These are phyloP conservation scores for Clarireedia monteithiana DNA, from an alignment of 2,329 filamentous ascomycete genomes.

Conservation along the genomic window DNA sequence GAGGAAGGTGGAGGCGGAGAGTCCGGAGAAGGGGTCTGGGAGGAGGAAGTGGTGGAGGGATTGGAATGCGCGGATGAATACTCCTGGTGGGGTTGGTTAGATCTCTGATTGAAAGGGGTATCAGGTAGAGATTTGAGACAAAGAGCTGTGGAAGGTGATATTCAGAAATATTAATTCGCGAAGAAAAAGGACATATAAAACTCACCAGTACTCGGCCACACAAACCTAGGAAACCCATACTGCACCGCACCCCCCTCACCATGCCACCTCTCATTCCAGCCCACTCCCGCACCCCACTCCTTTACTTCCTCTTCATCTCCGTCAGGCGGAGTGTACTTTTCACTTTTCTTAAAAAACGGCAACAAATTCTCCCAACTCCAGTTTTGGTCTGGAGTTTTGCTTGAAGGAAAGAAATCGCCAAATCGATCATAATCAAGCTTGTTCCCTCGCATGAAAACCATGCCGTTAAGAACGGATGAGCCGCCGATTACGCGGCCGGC, in stretches of 20 bases:
- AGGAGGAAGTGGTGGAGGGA: constrained; percentile 32
- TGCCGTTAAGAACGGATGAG: constrained; percentile 29
- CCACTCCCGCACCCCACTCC: constrained; percentile 4
- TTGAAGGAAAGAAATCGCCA: constrained; percentile 31
- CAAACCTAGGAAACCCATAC: background rate
- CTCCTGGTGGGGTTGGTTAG: constrained; percentile 22
- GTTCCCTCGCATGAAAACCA: constrained; percentile 20
- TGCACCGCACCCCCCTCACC: background rate
- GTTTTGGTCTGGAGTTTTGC: background rate
- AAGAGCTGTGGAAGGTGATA: constrained; percentile 31
- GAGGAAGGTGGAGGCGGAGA: background rate
- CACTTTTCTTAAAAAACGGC: constrained; percentile 25
- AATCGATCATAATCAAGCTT: constrained; percentile 31
- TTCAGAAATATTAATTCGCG: constrained; percentile 28
- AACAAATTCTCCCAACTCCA: constrained; percentile 32
- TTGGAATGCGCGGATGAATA: constrained; percentile 32
- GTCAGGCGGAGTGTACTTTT: background rate
- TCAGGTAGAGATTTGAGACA: constrained; percentile 30
- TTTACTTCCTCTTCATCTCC: background rate
- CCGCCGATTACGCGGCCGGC: constrained; percentile 32
- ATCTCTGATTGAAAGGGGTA: background rate
- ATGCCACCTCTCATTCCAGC: constrained; percentile 20
- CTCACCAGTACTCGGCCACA: constrained; percentile 6
- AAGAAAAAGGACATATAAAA: background rate
- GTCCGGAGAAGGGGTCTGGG: constrained; percentile 23